Percentiles rank a stretch among this genome's conserved stretches.
Evolutionary conservation across 768 basidiomycete species (phyloP).

Genomic region (Lactarius evosmus): DNA sequence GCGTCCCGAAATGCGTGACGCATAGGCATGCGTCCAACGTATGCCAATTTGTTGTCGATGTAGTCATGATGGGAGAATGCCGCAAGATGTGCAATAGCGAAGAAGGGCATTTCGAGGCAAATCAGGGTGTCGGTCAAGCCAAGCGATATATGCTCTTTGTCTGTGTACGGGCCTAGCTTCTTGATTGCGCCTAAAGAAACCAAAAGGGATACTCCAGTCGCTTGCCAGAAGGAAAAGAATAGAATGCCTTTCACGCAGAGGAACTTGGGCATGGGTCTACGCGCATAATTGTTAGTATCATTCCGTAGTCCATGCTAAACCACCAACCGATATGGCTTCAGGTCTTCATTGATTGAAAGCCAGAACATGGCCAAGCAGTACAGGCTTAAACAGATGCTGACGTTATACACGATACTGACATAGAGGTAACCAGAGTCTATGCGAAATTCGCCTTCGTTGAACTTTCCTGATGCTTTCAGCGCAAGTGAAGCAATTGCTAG

Average conservation of each 20-base stretch:
- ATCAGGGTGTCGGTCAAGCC: conserved; percentile 89
- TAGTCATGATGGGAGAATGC: conserved; percentile 93
- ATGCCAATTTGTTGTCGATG: conserved; percentile 56
- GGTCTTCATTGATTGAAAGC: conserved; percentile 85
- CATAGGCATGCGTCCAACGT: conserved; percentile 88
- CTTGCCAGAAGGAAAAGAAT: conserved; percentile 99
- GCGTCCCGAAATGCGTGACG: conserved; percentile 85
- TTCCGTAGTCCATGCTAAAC: not conserved
- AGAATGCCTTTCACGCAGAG: conserved; percentile 98
- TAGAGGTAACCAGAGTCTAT: conserved; percentile 89
- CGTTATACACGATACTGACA: conserved; percentile 81
- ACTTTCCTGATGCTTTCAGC: conserved; percentile 82
- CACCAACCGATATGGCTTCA: conserved; percentile 81
- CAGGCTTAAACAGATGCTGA: conserved; percentile 72
- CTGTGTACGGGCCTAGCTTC: conserved; percentile 81
- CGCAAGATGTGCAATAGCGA: conserved; percentile 91
- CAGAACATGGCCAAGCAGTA: conserved; percentile 98
- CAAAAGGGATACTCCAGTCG: conserved; percentile 79
- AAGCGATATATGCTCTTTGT: conserved; percentile 84
- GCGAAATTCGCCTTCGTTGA: conserved; percentile 84
- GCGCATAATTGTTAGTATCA: conserved; percentile 5
- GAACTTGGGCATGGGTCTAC: conserved; percentile 91
- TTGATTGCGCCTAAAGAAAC: conserved; percentile 77
- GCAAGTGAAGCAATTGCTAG: conserved; percentile 81
- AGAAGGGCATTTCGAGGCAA: conserved; percentile 96